These are phyloP conservation scores for Penicillium sumatraense DNA, from an alignment of 2,329 filamentous ascomycete species.

Conservation along the genomic window DNA sequence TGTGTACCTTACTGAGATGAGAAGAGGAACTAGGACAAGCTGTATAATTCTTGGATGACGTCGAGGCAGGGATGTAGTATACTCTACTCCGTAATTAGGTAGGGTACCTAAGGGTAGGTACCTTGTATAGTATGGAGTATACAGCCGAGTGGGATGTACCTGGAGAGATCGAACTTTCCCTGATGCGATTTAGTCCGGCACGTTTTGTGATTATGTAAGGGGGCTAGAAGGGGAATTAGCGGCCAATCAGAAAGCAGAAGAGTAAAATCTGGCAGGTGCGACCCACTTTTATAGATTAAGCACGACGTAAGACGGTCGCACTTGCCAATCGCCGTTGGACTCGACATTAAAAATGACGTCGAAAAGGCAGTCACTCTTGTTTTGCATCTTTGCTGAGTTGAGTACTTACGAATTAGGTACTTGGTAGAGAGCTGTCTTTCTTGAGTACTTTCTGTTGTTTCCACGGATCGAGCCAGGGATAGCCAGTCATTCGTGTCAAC, in stretches of 20 bases:
- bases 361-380: not conserved
- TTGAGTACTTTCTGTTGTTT: conserved; percentile 13
- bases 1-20: not conserved
- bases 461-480: conserved; percentile 19
- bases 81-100: not conserved
- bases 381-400: not conserved
- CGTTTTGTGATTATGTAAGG: not conserved
- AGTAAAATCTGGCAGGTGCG: conserved; percentile 12
- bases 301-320: conserved; percentile 27
- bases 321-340: not conserved
- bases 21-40: too few species aligned
- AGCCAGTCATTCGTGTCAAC: too few species aligned
- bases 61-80: not conserved
- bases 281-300: conserved; percentile 32
- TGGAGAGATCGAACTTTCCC: too few species aligned
- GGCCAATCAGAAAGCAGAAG: conserved; percentile 12
- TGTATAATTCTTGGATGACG: too few species aligned
- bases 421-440: not conserved
- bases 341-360: not conserved
- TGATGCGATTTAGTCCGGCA: conserved; percentile 4
- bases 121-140: not conserved
- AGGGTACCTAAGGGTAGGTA: not conserved
- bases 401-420: too few species aligned
- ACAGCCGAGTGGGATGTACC: too few species aligned
- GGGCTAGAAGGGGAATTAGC: not conserved